Percentiles rank a stretch among this genome's conserved stretches.
phyloP scores from a whole-genome alignment of 1,284 basidiomycete species.

The Singerocomus inundabilis region DNA sequence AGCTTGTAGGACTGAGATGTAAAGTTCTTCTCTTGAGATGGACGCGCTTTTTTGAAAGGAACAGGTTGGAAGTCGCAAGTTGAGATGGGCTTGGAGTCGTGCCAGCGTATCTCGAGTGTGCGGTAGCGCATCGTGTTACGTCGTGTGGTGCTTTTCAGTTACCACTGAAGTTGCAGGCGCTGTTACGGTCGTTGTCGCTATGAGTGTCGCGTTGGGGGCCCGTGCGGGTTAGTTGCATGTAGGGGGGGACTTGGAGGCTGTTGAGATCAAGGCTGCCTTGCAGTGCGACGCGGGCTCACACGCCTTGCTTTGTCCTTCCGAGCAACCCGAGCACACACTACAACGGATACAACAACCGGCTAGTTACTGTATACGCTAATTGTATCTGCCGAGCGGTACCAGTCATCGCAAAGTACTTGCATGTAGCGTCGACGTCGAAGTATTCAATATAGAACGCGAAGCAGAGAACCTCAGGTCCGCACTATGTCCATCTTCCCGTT shows the following conservation, averaged over 20 bases:
- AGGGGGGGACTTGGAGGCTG: not conserved
- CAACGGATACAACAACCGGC: constrained; percentile 1
- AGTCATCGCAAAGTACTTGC: constrained; percentile 37
- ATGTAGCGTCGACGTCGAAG: constrained; percentile 35
- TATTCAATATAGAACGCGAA: constrained; percentile 28
- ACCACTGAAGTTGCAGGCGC: not conserved
- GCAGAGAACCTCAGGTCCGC: constrained; percentile 25
- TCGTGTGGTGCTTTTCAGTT: constrained; percentile 1
- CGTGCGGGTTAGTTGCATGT: constrained; percentile 8
- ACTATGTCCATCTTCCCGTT: constrained; percentile 33
- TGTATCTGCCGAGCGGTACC: constrained; percentile 3
- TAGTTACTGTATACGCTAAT: constrained; percentile 9
- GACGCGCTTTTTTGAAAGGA: constrained; percentile 74
- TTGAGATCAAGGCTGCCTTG: constrained; percentile 16
- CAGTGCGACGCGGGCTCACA: constrained; percentile 23
- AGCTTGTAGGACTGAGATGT: constrained; percentile 78
- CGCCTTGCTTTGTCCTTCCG: constrained; percentile 18
- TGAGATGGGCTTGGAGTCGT: constrained; percentile 91
- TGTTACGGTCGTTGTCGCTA: constrained; percentile 12
- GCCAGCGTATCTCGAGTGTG: constrained; percentile 91
- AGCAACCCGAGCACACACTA: constrained; percentile 2
- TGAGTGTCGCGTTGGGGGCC: constrained; percentile 4
- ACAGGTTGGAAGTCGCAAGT: constrained; percentile 91
- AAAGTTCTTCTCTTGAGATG: constrained; percentile 57
- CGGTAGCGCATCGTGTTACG: constrained; percentile 66